Base-by-base conservation (phyloP, 768 basidiomycete genomes). In the Suillus alpinus region DNA sequence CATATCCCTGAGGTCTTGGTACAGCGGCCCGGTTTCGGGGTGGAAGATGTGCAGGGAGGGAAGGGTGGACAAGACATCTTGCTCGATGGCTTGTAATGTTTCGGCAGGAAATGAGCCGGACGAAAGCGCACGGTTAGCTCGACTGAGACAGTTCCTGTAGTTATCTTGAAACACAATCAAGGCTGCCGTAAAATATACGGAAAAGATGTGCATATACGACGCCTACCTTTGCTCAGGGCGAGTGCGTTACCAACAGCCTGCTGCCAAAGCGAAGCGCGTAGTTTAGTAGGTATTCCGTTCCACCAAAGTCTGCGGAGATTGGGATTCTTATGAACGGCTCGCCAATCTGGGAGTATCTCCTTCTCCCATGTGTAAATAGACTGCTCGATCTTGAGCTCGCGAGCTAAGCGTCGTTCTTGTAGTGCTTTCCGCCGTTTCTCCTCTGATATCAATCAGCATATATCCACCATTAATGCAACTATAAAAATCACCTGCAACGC, bases 271-370 rank as follows among this genome's bases (percentile, higher is more conserved):
- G 80, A 71, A 4, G 90, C 88, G 36, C 94, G 83, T 58, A 93
- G 73, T 68, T 91, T 90, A 0, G 89, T 83, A 2, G 94, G 94
- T 65, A 95, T 91, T 3, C 94, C 94, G 34, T 80, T 80, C 93
- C 93, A 94, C 94, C 94, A 96, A 9, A 95, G 68, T 68, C 80
- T 84, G 36, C 88, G 83, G 57, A 94, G 75, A 10, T 73, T 73
- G 0, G 87, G 78, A 62, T 91, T 86, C 65, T 81, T 85, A 69
- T 86, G 70, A 7, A 93, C 89, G 26, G 83, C 80, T 53, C 82
- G 85, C 92, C 92, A 95, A 71, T 95, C 90, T 0, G 93, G 92
- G 20, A 90, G 67, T 59, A 96, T 88, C 14, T 85, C 81, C 59
- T 81, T 83, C 71, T 94, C 89, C 94, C 94, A 95, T 8, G 83